phyloP scores from a whole-genome alignment of 192 early-diverging fungal species.

The Backusella morwellensis region DNA sequence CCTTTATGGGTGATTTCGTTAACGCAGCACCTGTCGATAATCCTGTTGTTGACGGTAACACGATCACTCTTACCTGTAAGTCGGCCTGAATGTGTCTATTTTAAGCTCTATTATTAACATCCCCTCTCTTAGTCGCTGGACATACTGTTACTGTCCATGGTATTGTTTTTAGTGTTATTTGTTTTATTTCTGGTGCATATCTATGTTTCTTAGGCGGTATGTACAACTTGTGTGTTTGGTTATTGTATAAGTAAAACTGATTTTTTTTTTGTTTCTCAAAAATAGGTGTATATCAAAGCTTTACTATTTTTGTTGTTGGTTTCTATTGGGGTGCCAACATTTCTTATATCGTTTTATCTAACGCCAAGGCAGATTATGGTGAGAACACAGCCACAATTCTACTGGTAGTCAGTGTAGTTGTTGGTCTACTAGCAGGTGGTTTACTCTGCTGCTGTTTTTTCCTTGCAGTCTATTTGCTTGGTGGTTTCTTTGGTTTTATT shows the following conservation, averaged over 20 bases:
- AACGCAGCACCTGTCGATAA: constrained; percentile 3
- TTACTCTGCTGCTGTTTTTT: constrained; percentile 65
- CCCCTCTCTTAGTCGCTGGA: constrained; percentile 4
- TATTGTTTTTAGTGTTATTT: constrained; percentile 29
- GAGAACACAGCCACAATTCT: constrained; percentile 42
- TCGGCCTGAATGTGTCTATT: neutral
- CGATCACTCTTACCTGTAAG: constrained; percentile 5
- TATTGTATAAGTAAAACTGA: neutral
- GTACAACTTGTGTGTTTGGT: neutral
- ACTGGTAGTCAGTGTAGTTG: constrained; percentile 55
- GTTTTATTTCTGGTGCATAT: constrained; percentile 29
- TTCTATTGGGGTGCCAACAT: constrained; percentile 62
- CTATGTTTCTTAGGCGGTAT: constrained; percentile 29
- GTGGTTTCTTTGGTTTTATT: constrained; percentile 76
- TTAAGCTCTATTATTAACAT: neutral
- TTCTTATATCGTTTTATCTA: constrained; percentile 47
- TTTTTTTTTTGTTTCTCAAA: neutral
- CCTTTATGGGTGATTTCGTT: constrained; percentile 18
- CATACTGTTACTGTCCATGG: constrained; percentile 20
- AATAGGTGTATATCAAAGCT: constrained; percentile 28
- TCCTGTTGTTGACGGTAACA: neutral
- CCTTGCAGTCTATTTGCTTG: constrained; percentile 72
- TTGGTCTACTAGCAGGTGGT: constrained; percentile 65
- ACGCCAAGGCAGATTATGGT: constrained; percentile 42
- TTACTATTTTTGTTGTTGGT: constrained; percentile 72